Base-by-base conservation (phyloP, 1,284 basidiomycete species). In the Leccinum pallidistipes region DNA sequence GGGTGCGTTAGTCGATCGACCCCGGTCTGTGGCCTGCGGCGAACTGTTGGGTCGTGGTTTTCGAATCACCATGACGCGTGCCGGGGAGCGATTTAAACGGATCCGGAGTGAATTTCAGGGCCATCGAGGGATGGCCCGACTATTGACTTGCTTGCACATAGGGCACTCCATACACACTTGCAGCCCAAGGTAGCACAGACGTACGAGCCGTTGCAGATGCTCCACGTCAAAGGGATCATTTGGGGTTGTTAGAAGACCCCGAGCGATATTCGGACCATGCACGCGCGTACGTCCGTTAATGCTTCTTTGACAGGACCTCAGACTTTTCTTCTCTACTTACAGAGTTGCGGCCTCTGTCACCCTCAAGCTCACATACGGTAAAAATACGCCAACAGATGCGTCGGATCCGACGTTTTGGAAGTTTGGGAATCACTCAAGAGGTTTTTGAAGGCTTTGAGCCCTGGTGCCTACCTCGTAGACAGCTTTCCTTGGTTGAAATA, bases 291-390 rank as follows among this genome's bases (percentile, higher is more conserved):
- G 47, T 36, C 3, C 5, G 10, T 32, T 34, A n/a, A 18, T 8
- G 11, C 14, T 43, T 31, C 38, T 38, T 43, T 38, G n/a, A 40
- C 21, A n/a, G 21, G 21, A 45, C 18, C 5, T 14, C 7, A 47
- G 5, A 10, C 29, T 1, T 47, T 47, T 21, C 45, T 10, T 43
- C 21, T 53, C 16, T 52, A 12, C 5, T 34, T 12, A 24, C 27
- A 68, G 64, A 50, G 65, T 21, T n/a, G 32, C 55, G 3, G 64
- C 47, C 4, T 51, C 59, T 6, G 21, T 62, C 27, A 57, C 32
- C 18, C 63, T 68, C 16, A 40, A 53, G 16, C 31, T 68, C 9
- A 47, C 60, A n/a, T 65, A 68, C 0, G 64, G 66, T 27, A 65
- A 16, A 36, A 38, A 50, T 12, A 32, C 52, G 2, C 45, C 55